Conservation (phyloP, 257 asterid species). For the Phtheirospermum japonicum region DNA sequence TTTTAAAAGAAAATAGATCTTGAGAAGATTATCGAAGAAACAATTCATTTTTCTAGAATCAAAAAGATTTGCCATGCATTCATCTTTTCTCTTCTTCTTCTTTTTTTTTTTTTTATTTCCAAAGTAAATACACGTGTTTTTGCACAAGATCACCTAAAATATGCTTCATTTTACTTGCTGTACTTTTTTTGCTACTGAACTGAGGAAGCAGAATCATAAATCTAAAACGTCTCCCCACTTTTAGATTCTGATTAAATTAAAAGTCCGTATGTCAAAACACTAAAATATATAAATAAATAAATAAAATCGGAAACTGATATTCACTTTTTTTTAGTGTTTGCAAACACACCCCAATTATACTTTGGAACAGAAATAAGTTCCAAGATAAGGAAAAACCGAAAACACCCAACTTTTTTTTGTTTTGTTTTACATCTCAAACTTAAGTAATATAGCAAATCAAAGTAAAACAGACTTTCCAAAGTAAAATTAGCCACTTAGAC, state of each 20-base stretch:
- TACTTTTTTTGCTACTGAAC: too few species aligned
- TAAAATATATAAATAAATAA: too few species aligned
- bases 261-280: too few species aligned
- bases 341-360: too few species aligned
- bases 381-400: neutral
- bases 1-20: neutral
- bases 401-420: neutral
- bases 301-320: too few species aligned
- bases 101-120: neutral
- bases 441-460: slow-evolving; percentile 4
- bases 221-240: too few species aligned
- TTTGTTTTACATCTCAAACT: neutral
- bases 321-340: too few species aligned
- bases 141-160: slow-evolving; percentile 14
- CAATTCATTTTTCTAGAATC: neutral
- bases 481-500: slow-evolving; percentile 5
- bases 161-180: neutral
- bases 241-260: too few species aligned
- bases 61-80: too few species aligned
- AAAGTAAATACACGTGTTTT: neutral
- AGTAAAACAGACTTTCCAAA: slow-evolving; percentile 16
- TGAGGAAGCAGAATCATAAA: too few species aligned
- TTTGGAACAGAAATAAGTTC: too few species aligned
- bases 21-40: slow-evolving; percentile 7
- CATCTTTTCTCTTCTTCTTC: too few species aligned